Evolutionary conservation across 2,329 filamentous ascomycete genomes (phyloP).

Genomic region (Diaporthe velutina): DNA sequence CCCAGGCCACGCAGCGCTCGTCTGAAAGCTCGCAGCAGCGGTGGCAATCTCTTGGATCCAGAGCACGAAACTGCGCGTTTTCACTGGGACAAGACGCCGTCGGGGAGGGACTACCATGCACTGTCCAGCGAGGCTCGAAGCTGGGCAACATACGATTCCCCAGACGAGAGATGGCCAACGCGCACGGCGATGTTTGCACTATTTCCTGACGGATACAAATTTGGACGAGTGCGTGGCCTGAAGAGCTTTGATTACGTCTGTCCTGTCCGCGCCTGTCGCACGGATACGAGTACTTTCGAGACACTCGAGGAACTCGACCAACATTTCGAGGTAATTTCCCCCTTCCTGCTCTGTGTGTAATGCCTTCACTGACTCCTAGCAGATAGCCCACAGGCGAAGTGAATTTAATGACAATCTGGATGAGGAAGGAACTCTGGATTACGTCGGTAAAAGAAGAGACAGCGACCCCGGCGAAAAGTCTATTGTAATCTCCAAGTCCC

Average conservation of each 20-base stretch:
- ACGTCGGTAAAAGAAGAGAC: neutral
- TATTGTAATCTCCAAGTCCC: neutral
- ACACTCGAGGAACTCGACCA: neutral
- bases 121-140: neutral
- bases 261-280: neutral
- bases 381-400: neutral
- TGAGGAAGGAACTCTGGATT: neutral
- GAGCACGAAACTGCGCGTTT: too few relatives aligned
- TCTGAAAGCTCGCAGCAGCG: neutral
- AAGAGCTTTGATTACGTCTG: neutral
- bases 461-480: neutral
- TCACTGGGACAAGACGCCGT: neutral
- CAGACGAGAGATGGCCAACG: neutral
- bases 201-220: neutral
- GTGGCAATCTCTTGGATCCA: too few relatives aligned
- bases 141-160: neutral
- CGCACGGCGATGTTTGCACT: neutral
- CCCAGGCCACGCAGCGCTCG: neutral
- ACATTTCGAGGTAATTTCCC: neutral
- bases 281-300: neutral
- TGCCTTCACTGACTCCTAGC: neutral
- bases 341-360: neutral
- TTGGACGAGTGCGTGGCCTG: too few relatives aligned
- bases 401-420: constrained; percentile 18
- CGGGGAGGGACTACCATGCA: neutral